phyloP scores from a whole-genome alignment of 116 monocot genomes.

The Cymodocea nodosa region DNA sequence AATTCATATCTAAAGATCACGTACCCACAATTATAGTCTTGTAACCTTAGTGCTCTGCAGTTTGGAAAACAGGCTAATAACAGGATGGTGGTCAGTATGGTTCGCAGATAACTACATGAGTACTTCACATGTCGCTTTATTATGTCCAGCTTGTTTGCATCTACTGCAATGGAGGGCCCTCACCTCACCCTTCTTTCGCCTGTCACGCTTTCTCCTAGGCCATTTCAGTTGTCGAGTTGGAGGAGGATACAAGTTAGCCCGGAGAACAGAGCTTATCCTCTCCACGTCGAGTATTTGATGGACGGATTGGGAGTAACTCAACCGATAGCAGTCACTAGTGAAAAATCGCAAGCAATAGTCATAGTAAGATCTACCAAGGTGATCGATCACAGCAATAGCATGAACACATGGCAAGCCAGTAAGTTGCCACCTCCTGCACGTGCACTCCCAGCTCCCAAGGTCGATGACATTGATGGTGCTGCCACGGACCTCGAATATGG shows the following conservation, averaged over 20 bases:
- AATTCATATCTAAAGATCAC: too few species aligned
- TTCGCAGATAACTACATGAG: slow-evolving; percentile 1
- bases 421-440: slow-evolving; percentile 30
- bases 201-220: slow-evolving; percentile 40
- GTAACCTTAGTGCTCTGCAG: too few species aligned
- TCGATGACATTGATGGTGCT: slow-evolving; percentile 20
- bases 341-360: slow-evolving; percentile 25
- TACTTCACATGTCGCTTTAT: slow-evolving; percentile 30
- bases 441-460: slow-evolving; percentile 28
- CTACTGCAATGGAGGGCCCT: slow-evolving; percentile 39
- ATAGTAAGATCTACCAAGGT: slow-evolving; percentile 11
- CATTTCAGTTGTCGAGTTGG: slow-evolving; percentile 25
- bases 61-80: too few species aligned
- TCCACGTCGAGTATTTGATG: slow-evolving; percentile 24
- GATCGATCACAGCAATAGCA: slow-evolving; percentile 24
- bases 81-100: too few species aligned
- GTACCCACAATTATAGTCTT: too few species aligned
- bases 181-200: slow-evolving; percentile 23
- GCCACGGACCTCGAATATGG: slow-evolving; percentile 37
- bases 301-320: slow-evolving; percentile 15
- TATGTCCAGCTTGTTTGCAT: slow-evolving; percentile 33
- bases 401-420: slow-evolving; percentile 30
- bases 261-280: slow-evolving; percentile 8
- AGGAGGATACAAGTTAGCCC: slow-evolving; percentile 13
- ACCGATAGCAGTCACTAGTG: slow-evolving; percentile 13